Evolutionary conservation across 495 filamentous ascomycete genomes (phyloP), one percentile per base, ranked within the genome.

Genomic region (Penicillium robsamsonii): DNA sequence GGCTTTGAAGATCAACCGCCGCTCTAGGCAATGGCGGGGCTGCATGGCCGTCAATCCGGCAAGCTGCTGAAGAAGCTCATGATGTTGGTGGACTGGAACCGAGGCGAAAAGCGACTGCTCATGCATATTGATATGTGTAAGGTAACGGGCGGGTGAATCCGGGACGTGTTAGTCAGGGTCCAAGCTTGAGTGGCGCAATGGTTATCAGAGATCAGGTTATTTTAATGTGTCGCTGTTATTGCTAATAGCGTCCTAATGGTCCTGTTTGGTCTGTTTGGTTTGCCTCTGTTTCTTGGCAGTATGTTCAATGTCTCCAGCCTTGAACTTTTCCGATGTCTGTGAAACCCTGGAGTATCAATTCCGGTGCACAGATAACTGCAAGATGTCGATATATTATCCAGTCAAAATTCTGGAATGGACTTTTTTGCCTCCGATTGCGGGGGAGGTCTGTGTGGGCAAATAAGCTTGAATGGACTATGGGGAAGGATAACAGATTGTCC

Each of bases 11-110:
- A 89, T 68, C 59, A 88, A 70, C 61, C 84, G 83, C 50, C 85
- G 82, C 63, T 87, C 81, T 43, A 82, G 56, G 52, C 81, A 70
- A 55, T 74, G 76, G 58, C 77, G 73, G 24, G 87, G 87, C 56
- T 84, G 81, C 82, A 87, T 86, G 57, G 82, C 83, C 27, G 84
- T 81, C 53, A 89, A 67, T 44, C 85, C 87, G 22, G 85, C 80
- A 50, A 90, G 78, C 63, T 89, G 82, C 51, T 86, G 81, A 47
- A 88, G 75, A 43, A 89, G 76, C 70, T 87, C 85, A 61, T 76
- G 68, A 62, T 77, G 76, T 53, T 79, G 73, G 33, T 75, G 71
- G 13, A 58, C 63, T 9, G 75, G 74, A 46, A 78, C 76, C 67
- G 74, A 76, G 72, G 76, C 76, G 69, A 79, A 79, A 27, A 79